Base-by-base conservation (phyloP, 371 early-diverging fungal genomes). In the Phascolomyces articulosus region DNA sequence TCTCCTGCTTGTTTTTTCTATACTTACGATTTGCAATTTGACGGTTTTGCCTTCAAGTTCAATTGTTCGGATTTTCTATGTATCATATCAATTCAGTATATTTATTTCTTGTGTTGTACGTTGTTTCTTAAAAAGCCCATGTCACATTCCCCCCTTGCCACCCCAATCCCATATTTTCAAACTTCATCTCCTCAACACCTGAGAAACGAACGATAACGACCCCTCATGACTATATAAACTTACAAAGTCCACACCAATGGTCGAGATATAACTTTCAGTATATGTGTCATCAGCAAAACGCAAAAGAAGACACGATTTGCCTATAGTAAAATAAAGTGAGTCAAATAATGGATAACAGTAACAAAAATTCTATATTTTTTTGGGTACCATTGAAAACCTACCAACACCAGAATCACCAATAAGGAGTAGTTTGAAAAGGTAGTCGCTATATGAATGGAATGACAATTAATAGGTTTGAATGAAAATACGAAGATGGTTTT, bases 341-440 rank as follows among this genome's bases (percentile, higher is more conserved):
- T 11, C 11, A 34, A 34, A 34, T 34, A 34, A 34, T n/a, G n/a
- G n/a, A n/a, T n/a, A n/a, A n/a, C n/a, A n/a, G n/a, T n/a, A n/a
- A n/a, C n/a, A n/a, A n/a, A n/a, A n/a, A n/a, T n/a, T n/a, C n/a
- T n/a, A n/a, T 34, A 34, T 44, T 44, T 44, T 16, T 44, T 44
- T n/a, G n/a, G n/a, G n/a, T n/a, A n/a, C n/a, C n/a, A n/a, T n/a
- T n/a, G 4, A 18, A 44, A 18, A 44, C 44, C 4, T n/a, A 62
- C 99, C 99, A 41, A 99, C 99, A 71, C 97, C 99, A 72, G 94
- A 94, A 87, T 99, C 98, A 51, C 99, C 99, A 80, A 99, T 98
- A 51, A 99, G 89, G 71, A 99, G 88, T 40, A 99, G 92, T 86
- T 99, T 99, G 84, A 99, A 98, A 60, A 99, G 87, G 73, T 98